phyloP scores from a whole-genome alignment of 371 early-diverging fungal genomes.

The Homolaphlyctis polyrhiza region DNA sequence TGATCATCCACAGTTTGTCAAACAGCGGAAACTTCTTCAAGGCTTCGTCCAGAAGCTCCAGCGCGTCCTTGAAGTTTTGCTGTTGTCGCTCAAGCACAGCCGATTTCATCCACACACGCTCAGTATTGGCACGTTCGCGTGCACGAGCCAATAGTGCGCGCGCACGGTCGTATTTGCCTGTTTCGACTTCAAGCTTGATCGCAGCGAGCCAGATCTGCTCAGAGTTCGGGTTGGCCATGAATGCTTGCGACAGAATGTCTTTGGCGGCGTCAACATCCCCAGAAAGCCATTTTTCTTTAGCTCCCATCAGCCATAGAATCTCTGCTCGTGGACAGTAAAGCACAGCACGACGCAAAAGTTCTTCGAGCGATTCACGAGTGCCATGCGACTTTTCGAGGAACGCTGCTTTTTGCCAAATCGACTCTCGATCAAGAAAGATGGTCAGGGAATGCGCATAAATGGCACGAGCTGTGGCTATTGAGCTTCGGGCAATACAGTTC shows the following conservation, averaged over 20 bases:
- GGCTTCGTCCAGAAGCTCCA: conserved; percentile 65
- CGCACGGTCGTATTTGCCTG: conserved; percentile 76
- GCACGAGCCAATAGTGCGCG: conserved; percentile 71
- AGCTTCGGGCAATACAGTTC: conserved; percentile 53
- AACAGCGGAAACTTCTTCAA: conserved; percentile 65
- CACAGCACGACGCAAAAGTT: conserved; percentile 78
- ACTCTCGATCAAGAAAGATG: conserved; percentile 69
- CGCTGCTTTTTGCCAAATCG: conserved; percentile 86
- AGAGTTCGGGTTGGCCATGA: conserved; percentile 84
- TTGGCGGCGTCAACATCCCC: conserved; percentile 86
- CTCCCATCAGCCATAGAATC: conserved; percentile 93
- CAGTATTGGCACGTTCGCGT: conserved; percentile 47
- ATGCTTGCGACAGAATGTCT: conserved; percentile 77
- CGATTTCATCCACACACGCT: conserved; percentile 93
- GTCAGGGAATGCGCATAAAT: conserved; percentile 81
- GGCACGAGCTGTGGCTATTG: conserved; percentile 80
- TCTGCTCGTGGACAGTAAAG: conserved; percentile 89
- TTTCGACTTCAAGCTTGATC: conserved; percentile 90
- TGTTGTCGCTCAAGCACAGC: conserved; percentile 81
- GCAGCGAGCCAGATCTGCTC: conserved; percentile 95
- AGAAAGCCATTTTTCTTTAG: conserved; percentile 88
- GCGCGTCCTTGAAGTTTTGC: conserved; percentile 59
- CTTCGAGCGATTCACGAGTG: conserved; percentile 68
- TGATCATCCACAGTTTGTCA: conserved; percentile 92
- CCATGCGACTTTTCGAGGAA: conserved; percentile 87